Evolutionary conservation across 495 filamentous ascomycete genomes (phyloP), one percentile per base, ranked within the genome.

Genomic region (Trichoderma parareesei): DNA sequence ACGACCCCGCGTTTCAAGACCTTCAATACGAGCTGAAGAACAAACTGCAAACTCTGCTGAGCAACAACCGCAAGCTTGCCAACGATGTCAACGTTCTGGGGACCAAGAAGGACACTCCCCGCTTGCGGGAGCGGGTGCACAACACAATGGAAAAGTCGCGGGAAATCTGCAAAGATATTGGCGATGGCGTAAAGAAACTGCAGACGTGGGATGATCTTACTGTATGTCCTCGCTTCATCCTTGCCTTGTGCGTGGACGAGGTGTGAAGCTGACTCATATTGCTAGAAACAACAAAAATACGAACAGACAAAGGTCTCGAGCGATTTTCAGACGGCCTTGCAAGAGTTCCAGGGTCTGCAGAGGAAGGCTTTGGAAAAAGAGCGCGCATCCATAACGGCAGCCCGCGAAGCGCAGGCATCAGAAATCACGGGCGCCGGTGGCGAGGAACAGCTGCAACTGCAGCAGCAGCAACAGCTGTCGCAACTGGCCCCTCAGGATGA

Each of bases 281-380:
- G 90, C 7, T 93, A 82, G 67, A 74, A 95, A 77, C 64, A 65
- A 57, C 64, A 65, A 61, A 91, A 90, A 75, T 98, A 93, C 80
- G 94, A 90, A 11, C 93, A 98, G 68, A 88, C 93, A 68, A 98
- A 97, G 72, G 85, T 98, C 43, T 93, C 90, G 55, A 87, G 89
- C 67, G 92, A 97, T 72, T 96, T 97, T 81, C 87, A 91, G 71
- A 83, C 89, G 59, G 88, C 90, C 59, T 84, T 97, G 63, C 82
- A 85, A 69, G 91, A 96, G 70, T 98, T 99, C 77, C 95, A 99
- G 77, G 78, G 79, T 18, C 85, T 97, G 42, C 94, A 98, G 75
- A 88, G 92, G 38, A 83, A 84, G 59, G 93, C 93, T 18, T 78
- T 97, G 60, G 93, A 97, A 73, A 98, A 97, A 69, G 88, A 97